These are phyloP conservation scores for Fusarium sororula DNA, from an alignment of 2,329 filamentous ascomycete genomes.

Conservation along the genomic window DNA sequence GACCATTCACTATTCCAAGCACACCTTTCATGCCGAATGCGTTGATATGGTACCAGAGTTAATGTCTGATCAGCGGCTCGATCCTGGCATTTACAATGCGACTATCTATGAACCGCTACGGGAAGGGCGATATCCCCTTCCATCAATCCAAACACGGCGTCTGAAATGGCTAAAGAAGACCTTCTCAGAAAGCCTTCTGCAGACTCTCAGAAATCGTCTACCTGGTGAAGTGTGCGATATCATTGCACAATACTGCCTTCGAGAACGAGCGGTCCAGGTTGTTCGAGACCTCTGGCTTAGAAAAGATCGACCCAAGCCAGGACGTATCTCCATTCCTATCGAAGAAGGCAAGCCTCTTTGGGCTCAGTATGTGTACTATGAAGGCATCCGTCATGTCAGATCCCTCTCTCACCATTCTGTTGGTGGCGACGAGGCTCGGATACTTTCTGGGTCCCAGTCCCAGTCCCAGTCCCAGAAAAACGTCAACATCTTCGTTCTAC, in stretches of 20 bases:
- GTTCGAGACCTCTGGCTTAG: rapidly evolving
- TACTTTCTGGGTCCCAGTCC: background rate
- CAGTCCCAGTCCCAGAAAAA: too few species aligned
- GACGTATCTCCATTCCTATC: rapidly evolving
- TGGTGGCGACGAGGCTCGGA: background rate
- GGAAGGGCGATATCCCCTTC: rapidly evolving
- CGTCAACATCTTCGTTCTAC: too few species aligned
- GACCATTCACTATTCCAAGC: too few species aligned
- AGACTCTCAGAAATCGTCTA: rapidly evolving
- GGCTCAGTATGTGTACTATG: background rate
- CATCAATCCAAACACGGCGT: background rate
- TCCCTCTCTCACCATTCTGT: background rate
- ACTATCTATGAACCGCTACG: background rate
- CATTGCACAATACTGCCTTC: background rate
- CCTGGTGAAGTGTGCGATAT: rapidly evolving
- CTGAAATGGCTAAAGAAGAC: background rate
- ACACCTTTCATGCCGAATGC: background rate
- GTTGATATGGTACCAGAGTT: too few species aligned
- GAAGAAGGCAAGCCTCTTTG: background rate
- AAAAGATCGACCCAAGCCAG: rapidly evolving
- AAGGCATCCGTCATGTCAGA: rapidly evolving
- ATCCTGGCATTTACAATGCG: background rate
- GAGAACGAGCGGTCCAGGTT: background rate
- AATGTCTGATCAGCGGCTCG: rapidly evolving
- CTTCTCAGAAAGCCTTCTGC: rapidly evolving